phyloP scores from a whole-genome alignment of 495 filamentous ascomycete species.

The Podospora pseudocomata region DNA sequence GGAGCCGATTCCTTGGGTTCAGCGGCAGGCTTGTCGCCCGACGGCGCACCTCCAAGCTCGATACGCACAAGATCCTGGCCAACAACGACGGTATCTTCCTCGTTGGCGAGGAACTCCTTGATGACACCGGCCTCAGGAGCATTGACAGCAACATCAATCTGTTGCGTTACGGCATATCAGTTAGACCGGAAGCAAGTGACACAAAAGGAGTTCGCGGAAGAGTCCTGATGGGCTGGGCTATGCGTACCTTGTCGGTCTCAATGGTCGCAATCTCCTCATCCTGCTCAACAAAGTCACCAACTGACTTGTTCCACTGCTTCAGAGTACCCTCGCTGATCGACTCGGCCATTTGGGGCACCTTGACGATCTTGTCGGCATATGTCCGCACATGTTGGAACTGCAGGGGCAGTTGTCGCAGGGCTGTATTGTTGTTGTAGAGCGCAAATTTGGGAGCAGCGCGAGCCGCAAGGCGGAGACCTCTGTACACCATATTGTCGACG shows the following conservation, averaged over 20 bases:
- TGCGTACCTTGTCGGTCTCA: constrained; percentile 95
- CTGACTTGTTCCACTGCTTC: constrained; percentile 92
- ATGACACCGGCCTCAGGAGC: constrained; percentile 87
- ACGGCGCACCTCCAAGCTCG: constrained; percentile 67
- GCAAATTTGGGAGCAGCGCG: constrained; percentile 40
- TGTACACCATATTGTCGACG: constrained; percentile 45
- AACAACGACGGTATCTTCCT: constrained; percentile 94
- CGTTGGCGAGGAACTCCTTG: constrained; percentile 86
- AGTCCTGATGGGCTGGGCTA: background rate
- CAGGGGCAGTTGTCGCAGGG: constrained; percentile 43
- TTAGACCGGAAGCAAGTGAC: background rate
- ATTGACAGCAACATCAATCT: constrained; percentile 97
- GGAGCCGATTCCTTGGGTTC: constrained; percentile 59
- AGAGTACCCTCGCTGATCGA: constrained; percentile 97
- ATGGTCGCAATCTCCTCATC: constrained; percentile 99
- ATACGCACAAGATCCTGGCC: constrained; percentile 86
- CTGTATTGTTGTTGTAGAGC: constrained; percentile 29
- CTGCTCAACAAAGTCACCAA: constrained; percentile 90
- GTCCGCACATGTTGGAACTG: constrained; percentile 50
- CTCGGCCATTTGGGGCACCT: constrained; percentile 97
- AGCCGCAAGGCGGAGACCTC: constrained; percentile 46
- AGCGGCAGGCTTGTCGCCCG: constrained; percentile 47
- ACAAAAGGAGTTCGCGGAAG: background rate
- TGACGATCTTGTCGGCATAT: constrained; percentile 76
- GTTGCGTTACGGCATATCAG: constrained; percentile 11